These are phyloP conservation scores for Pseudogymnoascus verrucosus DNA, from an alignment of 2,329 filamentous ascomycete genomes.

Conservation along the genomic window DNA sequence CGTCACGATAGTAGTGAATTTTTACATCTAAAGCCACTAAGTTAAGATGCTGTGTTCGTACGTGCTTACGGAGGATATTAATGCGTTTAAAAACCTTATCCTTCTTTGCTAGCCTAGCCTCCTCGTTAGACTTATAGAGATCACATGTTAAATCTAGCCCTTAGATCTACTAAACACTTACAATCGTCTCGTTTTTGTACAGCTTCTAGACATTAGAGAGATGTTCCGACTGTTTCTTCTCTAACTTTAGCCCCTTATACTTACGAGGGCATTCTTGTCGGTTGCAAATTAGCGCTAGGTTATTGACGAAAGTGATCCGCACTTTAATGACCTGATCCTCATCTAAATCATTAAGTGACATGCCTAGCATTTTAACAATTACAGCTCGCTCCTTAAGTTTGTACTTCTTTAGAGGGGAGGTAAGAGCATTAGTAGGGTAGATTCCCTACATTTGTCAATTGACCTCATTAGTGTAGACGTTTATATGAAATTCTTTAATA, in stretches of 20 bases:
- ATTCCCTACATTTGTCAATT: slow-evolving; percentile 19
- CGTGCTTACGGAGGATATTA: slow-evolving; percentile 9
- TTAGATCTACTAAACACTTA: background rate
- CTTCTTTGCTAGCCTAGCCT: slow-evolving; percentile 11
- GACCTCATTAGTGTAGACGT: slow-evolving; percentile 18
- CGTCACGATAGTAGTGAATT: background rate
- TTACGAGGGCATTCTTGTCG: slow-evolving; percentile 17
- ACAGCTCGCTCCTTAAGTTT: slow-evolving; percentile 20
- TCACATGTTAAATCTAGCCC: background rate
- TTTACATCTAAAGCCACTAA: background rate
- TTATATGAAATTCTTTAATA: slow-evolving; percentile 20
- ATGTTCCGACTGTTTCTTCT: background rate
- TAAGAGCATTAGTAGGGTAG: slow-evolving; percentile 16
- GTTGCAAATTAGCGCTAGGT: slow-evolving; percentile 16
- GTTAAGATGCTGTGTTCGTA: slow-evolving; percentile 8
- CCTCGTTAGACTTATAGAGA: slow-evolving; percentile 10
- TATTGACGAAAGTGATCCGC: slow-evolving; percentile 16
- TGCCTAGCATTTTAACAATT: slow-evolving; percentile 19
- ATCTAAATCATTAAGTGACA: slow-evolving; percentile 15
- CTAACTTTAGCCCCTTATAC: slow-evolving; percentile 12
- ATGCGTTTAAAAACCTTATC: slow-evolving; percentile 9
- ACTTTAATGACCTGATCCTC: slow-evolving; percentile 18
- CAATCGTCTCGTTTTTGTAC: background rate
- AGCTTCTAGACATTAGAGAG: background rate
- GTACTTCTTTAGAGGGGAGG: slow-evolving; percentile 18